Evolutionary conservation across 495 filamentous ascomycete species (phyloP), one percentile per base, ranked within the genome.

Genomic region (Annulohypoxylon moriforme): DNA sequence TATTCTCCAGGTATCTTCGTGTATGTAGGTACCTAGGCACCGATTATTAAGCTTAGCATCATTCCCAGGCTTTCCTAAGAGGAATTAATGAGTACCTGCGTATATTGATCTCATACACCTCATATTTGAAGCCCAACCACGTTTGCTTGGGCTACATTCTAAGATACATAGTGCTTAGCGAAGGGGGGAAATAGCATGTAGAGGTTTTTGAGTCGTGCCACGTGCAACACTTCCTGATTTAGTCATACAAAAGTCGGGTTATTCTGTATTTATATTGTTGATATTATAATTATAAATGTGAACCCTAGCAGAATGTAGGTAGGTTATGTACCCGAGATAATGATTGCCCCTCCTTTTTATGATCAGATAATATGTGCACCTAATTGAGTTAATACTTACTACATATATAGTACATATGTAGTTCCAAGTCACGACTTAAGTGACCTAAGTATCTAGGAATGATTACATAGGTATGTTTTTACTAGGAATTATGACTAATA

Each of bases 191-290:
- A 27, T 27, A 33, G 33, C 8, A 47, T n/a, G 24, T 24, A 14
- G 49, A 27, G 24, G 46, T 33, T 56, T 33, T 44, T 68, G 36
- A 70, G 46, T 68, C 47, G 62, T 67, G 67, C 67, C 71, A 70
- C 68, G 71, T 74, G 67, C 65, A 38, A 47, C 20, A 46, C 60
- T 68, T 68, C 64, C 69, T 46, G 40, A 56, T 61, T 33, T 29
- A 56, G 70, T 61, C 52, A 60, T 38, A 63, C 6, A 58, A 42
- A 46, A 27, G 40, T 34, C 22, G 29, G 16, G 24, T 38, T 56
- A 44, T 46, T 34, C 31, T n/a, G 29, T 66, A 58, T n/a, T 13
- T 4, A 6, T 24, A 27, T 2, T 27, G 3, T 3, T 29, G 27
- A 29, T 29, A 29, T n/a, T n/a, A n/a, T n/a, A n/a, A n/a, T n/a